Evolutionary conservation across 2,329 filamentous ascomycete species (phyloP).

Genomic region (Arthrobotrys megalospora): DNA sequence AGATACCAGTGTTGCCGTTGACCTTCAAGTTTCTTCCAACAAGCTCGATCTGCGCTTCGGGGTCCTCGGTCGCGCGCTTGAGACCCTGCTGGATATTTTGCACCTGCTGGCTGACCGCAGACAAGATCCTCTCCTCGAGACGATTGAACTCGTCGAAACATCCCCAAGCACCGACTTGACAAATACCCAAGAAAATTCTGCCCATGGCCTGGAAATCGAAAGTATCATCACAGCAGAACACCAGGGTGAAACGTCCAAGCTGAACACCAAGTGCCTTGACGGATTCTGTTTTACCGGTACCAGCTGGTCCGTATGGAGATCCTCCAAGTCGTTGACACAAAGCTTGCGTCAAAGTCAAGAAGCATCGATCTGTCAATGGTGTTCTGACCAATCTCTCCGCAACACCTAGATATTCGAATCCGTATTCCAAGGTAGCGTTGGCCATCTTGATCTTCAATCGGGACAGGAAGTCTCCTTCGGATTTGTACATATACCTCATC

Average conservation of each 20-base stretch:
- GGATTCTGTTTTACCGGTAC: slow-evolving; percentile 98
- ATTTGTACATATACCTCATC: slow-evolving; percentile 93
- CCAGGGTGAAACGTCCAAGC: slow-evolving; percentile 95
- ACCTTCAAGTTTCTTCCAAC: slow-evolving; percentile 91
- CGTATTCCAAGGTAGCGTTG: slow-evolving; percentile 93
- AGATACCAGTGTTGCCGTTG: slow-evolving; percentile 94
- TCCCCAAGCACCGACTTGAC: slow-evolving; percentile 98
- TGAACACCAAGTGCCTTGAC: slow-evolving; percentile 98
- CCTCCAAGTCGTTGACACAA: slow-evolving; percentile 95
- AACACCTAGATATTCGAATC: slow-evolving; percentile 97
- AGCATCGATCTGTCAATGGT: slow-evolving; percentile 96
- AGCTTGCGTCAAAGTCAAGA: slow-evolving; percentile 96
- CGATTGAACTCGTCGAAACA: slow-evolving; percentile 99
- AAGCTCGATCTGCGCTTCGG: slow-evolving; percentile 90
- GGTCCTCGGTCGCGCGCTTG: slow-evolving; percentile 84
- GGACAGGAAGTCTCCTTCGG: slow-evolving; percentile 84
- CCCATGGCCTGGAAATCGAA: slow-evolving; percentile 99
- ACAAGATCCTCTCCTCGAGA: slow-evolving; percentile 96
- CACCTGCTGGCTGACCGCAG: slow-evolving; percentile 98
- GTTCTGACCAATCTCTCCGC: slow-evolving; percentile 96
- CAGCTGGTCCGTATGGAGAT: slow-evolving; percentile 95
- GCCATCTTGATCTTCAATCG: slow-evolving; percentile 95
- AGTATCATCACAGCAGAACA: slow-evolving; percentile 99
- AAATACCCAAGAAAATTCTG: slow-evolving; percentile 98
- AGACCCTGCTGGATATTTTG: slow-evolving; percentile 98